Conservation (phyloP, 768 basidiomycete genomes). For the Fomitopsis serialis region DNA sequence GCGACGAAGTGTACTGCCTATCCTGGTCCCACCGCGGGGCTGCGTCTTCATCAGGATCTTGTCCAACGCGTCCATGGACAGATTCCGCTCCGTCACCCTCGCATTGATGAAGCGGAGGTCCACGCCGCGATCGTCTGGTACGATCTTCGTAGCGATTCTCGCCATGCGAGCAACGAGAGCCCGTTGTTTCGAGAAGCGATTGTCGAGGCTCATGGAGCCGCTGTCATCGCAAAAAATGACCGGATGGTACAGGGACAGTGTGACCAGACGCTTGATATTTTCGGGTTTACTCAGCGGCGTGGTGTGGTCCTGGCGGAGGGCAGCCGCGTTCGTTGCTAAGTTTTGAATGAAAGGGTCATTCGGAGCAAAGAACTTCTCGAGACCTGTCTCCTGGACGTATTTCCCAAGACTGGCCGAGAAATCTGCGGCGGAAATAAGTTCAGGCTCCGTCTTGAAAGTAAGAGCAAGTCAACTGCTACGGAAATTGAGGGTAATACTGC, state of each 20-base stretch:
- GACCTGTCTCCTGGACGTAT: not conserved
- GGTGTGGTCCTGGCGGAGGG: not conserved
- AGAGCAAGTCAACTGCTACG: not conserved
- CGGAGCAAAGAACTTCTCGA: not conserved
- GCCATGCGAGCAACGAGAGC: slow-evolving; percentile 11
- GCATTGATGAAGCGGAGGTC: slow-evolving; percentile 14
- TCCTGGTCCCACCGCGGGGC: not conserved
- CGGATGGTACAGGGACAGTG: not conserved
- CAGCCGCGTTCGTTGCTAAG: not conserved
- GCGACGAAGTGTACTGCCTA: not conserved
- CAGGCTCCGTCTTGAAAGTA: not conserved
- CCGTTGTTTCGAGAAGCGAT: slow-evolving; percentile 4
- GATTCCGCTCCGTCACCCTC: not conserved
- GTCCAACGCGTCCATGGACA: not conserved
- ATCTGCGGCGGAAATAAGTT: not conserved
- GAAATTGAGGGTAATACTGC: no score
- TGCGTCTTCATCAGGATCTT: not conserved
- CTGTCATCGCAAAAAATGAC: slow-evolving; percentile 4
- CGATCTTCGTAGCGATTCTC: slow-evolving; percentile 9
- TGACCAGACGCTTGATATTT: not conserved
- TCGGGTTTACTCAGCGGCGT: not conserved
- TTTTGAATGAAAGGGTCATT: not conserved
- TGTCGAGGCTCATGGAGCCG: not conserved
- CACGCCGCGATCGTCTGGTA: slow-evolving; percentile 10
- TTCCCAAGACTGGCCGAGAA: not conserved